These are phyloP conservation scores for Verticillium alfalfae DNA, from an alignment of 2,329 filamentous ascomycete genomes.

Conservation along the genomic window DNA sequence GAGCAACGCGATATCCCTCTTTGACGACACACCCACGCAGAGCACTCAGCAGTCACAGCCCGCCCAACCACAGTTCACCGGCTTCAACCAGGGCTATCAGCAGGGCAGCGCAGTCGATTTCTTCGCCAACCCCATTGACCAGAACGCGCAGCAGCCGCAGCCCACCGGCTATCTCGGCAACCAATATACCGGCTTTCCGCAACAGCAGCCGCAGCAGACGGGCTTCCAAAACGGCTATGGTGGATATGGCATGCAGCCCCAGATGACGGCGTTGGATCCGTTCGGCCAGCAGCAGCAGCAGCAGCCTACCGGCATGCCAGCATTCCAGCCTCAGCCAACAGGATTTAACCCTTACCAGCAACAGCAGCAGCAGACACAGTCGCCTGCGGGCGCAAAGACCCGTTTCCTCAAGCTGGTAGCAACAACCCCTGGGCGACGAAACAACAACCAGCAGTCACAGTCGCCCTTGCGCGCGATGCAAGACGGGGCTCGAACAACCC, in stretches of 20 bases:
- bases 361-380: conserved; percentile 32
- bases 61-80: conserved; percentile 70
- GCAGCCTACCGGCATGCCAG: conserved; percentile 23
- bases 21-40: conserved; percentile 69
- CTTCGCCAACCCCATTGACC: conserved; percentile 90
- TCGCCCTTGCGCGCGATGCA: conserved; percentile 72
- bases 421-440: conserved; percentile 90
- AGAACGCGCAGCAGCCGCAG: conserved; percentile 68
- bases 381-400: conserved; percentile 47
- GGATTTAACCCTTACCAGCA: conserved; percentile 47
- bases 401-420: conserved; percentile 67
- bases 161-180: conserved; percentile 66
- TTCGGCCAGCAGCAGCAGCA: conserved; percentile 51
- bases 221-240: conserved; percentile 62
- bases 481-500: conserved; percentile 96
- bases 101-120: conserved; percentile 95
- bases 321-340: conserved; percentile 34
- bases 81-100: conserved; percentile 95
- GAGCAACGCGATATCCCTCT: conserved; percentile 78
- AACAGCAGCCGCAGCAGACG: conserved; percentile 34
- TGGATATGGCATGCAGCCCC: conserved; percentile 62
- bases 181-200: conserved; percentile 48
- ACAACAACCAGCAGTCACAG: conserved; percentile 45
- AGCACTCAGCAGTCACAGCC: conserved; percentile 25
- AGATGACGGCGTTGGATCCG: conserved; percentile 61